Percentiles rank a stretch among this genome's conserved stretches.
These are phyloP conservation scores for Scedosporium apiospermum DNA, from an alignment of 2,329 filamentous ascomycete species.

Conservation along the genomic window DNA sequence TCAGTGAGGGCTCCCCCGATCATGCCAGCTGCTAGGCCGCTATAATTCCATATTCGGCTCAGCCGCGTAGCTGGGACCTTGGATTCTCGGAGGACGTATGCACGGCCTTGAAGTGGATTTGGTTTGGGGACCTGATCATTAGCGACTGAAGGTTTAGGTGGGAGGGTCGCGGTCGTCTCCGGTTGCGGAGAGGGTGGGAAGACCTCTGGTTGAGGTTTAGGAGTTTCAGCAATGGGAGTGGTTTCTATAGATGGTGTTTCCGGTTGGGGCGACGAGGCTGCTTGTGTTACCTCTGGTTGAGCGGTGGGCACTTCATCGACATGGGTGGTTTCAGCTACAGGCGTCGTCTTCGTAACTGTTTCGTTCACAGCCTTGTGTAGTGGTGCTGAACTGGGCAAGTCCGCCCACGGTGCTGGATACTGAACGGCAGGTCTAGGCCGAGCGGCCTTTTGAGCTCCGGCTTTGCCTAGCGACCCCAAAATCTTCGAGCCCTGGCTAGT, in stretches of 20 bases:
- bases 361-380: background rate
- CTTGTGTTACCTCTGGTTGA: background rate
- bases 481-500: slow-evolving; percentile 30
- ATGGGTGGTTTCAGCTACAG: background rate
- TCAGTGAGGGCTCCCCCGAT: slow-evolving; percentile 85
- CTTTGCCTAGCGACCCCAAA: slow-evolving; percentile 25
- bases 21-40: slow-evolving; percentile 89
- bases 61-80: slow-evolving; percentile 81
- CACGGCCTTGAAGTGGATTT: slow-evolving; percentile 12
- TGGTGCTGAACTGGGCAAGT: background rate
- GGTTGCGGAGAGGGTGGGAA: background rate
- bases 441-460: slow-evolving; percentile 9
- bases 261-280: background rate
- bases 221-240: background rate
- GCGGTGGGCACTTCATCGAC: background rate
- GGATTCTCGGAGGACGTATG: slow-evolving; percentile 75
- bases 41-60: slow-evolving; percentile 88
- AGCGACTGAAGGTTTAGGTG: background rate
- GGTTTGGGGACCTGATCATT: background rate
- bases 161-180: background rate
- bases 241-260: background rate
- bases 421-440: slow-evolving; percentile 7
- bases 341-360: background rate
- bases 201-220: background rate
- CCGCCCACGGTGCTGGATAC: slow-evolving; percentile 5